Conservation (phyloP, 2,329 filamentous ascomycete genomes). For the Pezicula neosporulosa region DNA sequence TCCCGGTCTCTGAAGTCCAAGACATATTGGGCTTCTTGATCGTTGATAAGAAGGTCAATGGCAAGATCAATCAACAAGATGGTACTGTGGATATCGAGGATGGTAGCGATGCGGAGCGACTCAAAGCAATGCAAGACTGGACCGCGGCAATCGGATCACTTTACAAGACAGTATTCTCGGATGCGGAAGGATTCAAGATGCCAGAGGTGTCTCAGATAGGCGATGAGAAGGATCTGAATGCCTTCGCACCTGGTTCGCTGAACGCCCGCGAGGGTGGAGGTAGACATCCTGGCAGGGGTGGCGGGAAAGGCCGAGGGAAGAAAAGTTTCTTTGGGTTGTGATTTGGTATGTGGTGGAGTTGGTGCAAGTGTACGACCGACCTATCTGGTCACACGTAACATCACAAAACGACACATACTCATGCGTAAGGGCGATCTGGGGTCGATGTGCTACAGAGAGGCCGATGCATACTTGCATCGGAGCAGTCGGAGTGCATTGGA, state of each 20-base stretch:
- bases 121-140: conserved; percentile 71
- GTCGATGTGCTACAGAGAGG: too few species aligned
- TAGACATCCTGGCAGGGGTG: background rate
- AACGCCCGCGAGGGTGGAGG: too few species aligned
- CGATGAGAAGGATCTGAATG: conserved; percentile 8
- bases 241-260: too few species aligned
- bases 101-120: conserved; percentile 68
- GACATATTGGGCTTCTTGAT: conserved; percentile 96
- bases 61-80: conserved; percentile 83
- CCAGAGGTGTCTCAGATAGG: conserved; percentile 18
- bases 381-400: too few species aligned
- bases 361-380: too few species aligned
- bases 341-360: background rate
- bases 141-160: conserved; percentile 65
- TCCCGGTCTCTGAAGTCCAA: conserved; percentile 81
- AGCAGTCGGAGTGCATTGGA: too few species aligned
- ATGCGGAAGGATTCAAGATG: conserved; percentile 65
- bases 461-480: too few species aligned
- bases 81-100: conserved; percentile 81
- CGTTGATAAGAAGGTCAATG: conserved; percentile 80
- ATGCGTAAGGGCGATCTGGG: too few species aligned
- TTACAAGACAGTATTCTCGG: conserved; percentile 70
- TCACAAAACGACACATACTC: too few species aligned
- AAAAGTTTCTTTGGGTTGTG: background rate
- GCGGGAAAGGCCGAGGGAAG: background rate